Conservation (phyloP, 768 basidiomycete species). For the Tulasnella sp. region DNA sequence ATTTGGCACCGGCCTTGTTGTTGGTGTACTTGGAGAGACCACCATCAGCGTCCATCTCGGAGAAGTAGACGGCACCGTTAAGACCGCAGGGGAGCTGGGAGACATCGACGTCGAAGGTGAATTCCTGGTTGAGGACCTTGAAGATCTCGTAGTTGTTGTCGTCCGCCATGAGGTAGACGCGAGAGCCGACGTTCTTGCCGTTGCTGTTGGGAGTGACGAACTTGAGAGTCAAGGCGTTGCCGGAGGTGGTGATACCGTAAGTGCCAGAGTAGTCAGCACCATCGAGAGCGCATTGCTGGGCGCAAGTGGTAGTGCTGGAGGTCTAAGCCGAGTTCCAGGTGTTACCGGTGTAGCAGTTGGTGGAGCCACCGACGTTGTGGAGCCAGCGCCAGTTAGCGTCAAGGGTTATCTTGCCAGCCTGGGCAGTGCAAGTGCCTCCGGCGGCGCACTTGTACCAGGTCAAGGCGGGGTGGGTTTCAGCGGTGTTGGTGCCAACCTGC, state of each 20-base stretch:
- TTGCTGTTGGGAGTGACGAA: conserved; percentile 43
- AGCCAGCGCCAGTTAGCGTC: conserved; percentile 30
- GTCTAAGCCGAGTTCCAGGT: neutral
- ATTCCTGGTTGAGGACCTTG: conserved; percentile 54
- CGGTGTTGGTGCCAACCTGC: conserved; percentile 48
- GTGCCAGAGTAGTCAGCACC: conserved; percentile 48
- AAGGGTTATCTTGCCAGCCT: conserved; percentile 17
- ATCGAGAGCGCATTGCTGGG: conserved; percentile 21
- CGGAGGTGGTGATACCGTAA: conserved; percentile 52
- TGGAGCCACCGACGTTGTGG: conserved; percentile 2
- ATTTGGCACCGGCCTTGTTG: conserved; percentile 58
- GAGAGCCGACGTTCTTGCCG: conserved; percentile 35
- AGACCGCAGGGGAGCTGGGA: conserved; percentile 56
- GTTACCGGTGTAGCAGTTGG: conserved; percentile 30
- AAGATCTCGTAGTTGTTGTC: conserved; percentile 48
- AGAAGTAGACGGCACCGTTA: conserved; percentile 60
- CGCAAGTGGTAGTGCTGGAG: conserved; percentile 18
- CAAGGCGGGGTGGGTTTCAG: conserved; percentile 51
- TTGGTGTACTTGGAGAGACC: conserved; percentile 48
- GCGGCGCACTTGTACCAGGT: conserved; percentile 48
- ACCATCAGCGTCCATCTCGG: conserved; percentile 58
- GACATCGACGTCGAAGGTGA: conserved; percentile 59
- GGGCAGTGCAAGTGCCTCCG: conserved; percentile 1
- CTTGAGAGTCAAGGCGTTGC: conserved; percentile 31
- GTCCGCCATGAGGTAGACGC: conserved; percentile 53